Evolutionary conservation across 306 rosid genomes (phyloP), one percentile per base, ranked within the genome.

Genomic region (Castanea sativa): DNA sequence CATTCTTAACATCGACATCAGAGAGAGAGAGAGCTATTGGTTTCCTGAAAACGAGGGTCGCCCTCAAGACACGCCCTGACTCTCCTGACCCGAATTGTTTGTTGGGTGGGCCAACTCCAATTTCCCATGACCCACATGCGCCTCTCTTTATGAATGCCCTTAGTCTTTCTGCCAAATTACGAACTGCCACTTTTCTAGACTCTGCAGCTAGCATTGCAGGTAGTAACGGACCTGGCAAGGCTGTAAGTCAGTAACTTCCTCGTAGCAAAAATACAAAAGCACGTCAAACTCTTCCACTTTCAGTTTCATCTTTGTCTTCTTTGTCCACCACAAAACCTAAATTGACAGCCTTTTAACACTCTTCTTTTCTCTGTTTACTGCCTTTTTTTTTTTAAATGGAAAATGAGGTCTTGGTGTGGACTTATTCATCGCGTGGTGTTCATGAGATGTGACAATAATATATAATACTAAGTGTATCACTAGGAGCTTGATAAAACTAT

Each of bases 61-160:
- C 86, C 83, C 89, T 67, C 52, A 43, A 79, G 78, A 80, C 85
- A 83, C 82, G 77, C 80, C 68, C 83, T 74, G 87, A 53, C 73
- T 65, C 76, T 73, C 77, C 84, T 71, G 77, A 41, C 81, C 83
- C 82, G 72, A 76, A 76, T 80, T 69, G 80, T 52, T 78, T 29
- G 38, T 78, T 43, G 49, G 32, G 14, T 71, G 91, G 87, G 79
- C 89, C 85, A 43, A 60, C 78, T 63, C 32, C 85, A 82, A 84
- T 72, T 84, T 80, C 81, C 84, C 72, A 80, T 49, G 84, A 80
- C 73, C 89, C 79, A 32, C 78, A 35, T 82, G 75, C 74, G 43
- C 56, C 60, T 12, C 58, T 30, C 32, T 30, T 14, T 30, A 58
- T 35, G 35, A 76, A 77, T 30, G 55, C 56, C 43, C 72, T 23